Evolutionary conservation across 1,284 basidiomycete species (phyloP), one percentile per base, ranked within the genome.

Genomic region (Trichosporon coremiiforme): DNA sequence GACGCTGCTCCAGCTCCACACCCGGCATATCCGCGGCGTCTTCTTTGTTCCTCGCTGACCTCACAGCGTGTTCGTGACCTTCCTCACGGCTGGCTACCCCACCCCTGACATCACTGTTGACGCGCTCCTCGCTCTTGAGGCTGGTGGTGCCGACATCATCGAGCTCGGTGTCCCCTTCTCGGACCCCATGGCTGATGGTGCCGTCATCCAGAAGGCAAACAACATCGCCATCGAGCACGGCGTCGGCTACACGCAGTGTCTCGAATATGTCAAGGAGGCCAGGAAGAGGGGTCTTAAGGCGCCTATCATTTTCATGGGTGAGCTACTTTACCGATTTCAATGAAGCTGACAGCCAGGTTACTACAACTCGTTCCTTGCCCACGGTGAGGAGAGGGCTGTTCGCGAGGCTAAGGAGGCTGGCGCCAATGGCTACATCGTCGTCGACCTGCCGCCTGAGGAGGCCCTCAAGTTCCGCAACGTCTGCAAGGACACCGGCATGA

Each of bases 361-460:
- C 85, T 97, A 95, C 85, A 99, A 99, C 82, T 95, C 97, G 8
- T 84, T 98, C 55, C 87, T 99, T 66, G 93, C 95, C 0, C 96
- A 98, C 80, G 95, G 94, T 10, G 97, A 99, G 84, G 91, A 95
- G 75, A 91, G 89, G 80, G 92, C 96, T 2, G 94, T 98, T 62
- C 87, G 89, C 67, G 95, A 97, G 80, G 95, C 95, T 4, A 87
- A 85, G 66, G 89, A 90, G 67, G 93, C 94, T 29, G 96, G 96
- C 36, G 97, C 93, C 0, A 98, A 97, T 83, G 97, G 96, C 6
- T 99, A 95, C 83, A 96, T 99, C 78, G 89, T 99, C 82, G 95
- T 98, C 60, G 97, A 99, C 83, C 88, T 99, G 25, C 97, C 97
- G 22, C 96, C 97, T 5, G 95, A 98, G 85, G 97, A 99, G 84